A percentile compares a stretch with the other conserved stretches of the same genome.
Evolutionary conservation across 805 yeast species (phyloP).

Genomic region (Lipomyces chichibuensis): DNA sequence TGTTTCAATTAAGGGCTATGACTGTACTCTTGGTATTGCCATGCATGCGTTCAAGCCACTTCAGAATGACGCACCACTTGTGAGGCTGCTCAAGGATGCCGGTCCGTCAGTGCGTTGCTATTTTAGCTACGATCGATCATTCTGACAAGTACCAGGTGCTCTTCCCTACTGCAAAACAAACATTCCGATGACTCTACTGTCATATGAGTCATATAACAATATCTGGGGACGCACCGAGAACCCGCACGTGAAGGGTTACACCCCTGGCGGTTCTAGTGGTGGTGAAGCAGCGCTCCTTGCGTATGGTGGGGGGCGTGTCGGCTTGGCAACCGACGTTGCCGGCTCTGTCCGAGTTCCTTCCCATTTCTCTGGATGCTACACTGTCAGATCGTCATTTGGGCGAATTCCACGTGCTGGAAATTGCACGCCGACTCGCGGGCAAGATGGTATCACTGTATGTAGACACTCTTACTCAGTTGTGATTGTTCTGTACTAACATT

Average conservation of each 20-base stretch:
- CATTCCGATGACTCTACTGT: conserved; percentile 54
- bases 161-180: conserved; percentile 60
- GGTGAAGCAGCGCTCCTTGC: conserved; percentile 58
- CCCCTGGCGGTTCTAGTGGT: conserved; percentile 60
- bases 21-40: conserved; percentile 58
- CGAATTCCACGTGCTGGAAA: conserved; percentile 53
- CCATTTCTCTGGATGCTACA: conserved; percentile 55
- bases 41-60: conserved; percentile 49
- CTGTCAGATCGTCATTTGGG: conserved; percentile 55
- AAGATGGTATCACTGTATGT: conserved; percentile 53
- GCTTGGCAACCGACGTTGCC: conserved; percentile 59
- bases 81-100: conserved; percentile 51
- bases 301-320: conserved; percentile 54
- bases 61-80: conserved; percentile 48
- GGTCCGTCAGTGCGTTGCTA: conserved; percentile 41
- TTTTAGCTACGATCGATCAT: no score
- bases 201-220: conserved; percentile 50
- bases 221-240: conserved; percentile 53
- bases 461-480: neutral
- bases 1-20: conserved; percentile 53
- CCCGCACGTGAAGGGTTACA: conserved; percentile 50
- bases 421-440: conserved; percentile 50
- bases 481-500: neutral
- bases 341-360: conserved; percentile 62
- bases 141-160: conserved; percentile 42